Base-by-base conservation (phyloP, 2,329 filamentous ascomycete genomes). In the Shiraia sp. region DNA sequence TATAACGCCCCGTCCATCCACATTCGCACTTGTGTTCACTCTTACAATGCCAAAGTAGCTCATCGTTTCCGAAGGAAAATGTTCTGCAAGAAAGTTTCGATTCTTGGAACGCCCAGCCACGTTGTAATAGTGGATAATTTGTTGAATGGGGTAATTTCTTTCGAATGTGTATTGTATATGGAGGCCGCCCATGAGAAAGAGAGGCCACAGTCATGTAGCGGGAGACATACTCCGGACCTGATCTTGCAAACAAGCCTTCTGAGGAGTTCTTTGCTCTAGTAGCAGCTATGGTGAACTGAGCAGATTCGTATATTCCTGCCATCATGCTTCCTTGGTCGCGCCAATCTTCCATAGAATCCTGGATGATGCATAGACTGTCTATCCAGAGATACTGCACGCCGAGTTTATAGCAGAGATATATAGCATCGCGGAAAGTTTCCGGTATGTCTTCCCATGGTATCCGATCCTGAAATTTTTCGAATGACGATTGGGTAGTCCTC, bases 381-480 rank as follows among this genome's bases (percentile, higher is more conserved):
- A 57, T 53, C 53, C 53, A 55, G 2, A 56, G 16, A 26, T 52
- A 56, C 0, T 31, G 4, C 3, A 53, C 10, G 3, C 36, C 47
- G 8, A 56, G 34, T 4, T n/a, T 28, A n/a, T 44, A 24, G 4
- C 36, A 40, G 4, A 51, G 26, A 2, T 19, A 4, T 10, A 53
- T 41, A 6, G 54, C 50, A 35, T 57, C 40, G 8, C 42, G 33
- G 16, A 49, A 44, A 3, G 50, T 45, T 13, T 37, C n/a, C 8
- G 52, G 45, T 2, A 54, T 14, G 0, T 41, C 27, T 2, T 36
- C 15, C 32, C 40, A 47, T 1, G 41, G 30, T 26, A 45, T 34
- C 2, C 15, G 26, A 10, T 7, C 6, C 10, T 17, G 9, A 10
- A 31, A 25, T 4, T 22, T 6, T 2, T 31, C 13, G 2, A 43